These are phyloP conservation scores for Saccharomyces uvarum DNA, from an alignment of 1,139 yeast genomes.

Conservation along the genomic window DNA sequence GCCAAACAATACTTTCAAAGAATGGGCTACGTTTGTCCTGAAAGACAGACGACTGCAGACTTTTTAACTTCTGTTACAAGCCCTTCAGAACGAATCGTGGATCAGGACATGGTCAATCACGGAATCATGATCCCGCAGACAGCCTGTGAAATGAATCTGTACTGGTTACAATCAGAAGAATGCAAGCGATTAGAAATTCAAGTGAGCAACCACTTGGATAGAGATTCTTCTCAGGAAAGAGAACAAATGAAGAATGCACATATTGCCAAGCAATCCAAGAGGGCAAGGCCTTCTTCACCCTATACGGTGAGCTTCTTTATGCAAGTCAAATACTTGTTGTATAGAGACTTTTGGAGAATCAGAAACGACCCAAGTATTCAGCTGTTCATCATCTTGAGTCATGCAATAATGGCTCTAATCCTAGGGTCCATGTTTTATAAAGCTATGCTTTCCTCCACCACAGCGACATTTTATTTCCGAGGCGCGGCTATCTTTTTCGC, in stretches of 20 bases:
- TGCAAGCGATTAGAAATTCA: slow-evolving; percentile 36
- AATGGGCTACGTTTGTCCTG: slow-evolving; percentile 50
- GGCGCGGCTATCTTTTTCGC: slow-evolving; percentile 62
- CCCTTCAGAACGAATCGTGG: slow-evolving; percentile 48
- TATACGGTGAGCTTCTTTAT: slow-evolving; percentile 46
- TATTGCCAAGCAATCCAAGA: slow-evolving; percentile 44
- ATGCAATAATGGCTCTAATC: slow-evolving; percentile 51
- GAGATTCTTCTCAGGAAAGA: slow-evolving; percentile 7
- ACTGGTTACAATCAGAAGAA: slow-evolving; percentile 56
- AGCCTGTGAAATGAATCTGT: slow-evolving; percentile 53
- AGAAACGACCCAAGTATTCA: slow-evolving; percentile 58
- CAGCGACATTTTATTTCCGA: slow-evolving; percentile 47
- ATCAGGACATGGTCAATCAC: slow-evolving; percentile 16
- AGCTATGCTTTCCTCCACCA: slow-evolving; percentile 34
- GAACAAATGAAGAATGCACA: slow-evolving; percentile 39
- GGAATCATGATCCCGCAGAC: slow-evolving; percentile 58
- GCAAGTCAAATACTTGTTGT: slow-evolving; percentile 47
- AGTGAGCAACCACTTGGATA: slow-evolving; percentile 32
- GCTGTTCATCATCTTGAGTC: slow-evolving; percentile 46
- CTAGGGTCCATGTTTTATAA: slow-evolving; percentile 61
- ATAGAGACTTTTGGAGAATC: slow-evolving; percentile 48
- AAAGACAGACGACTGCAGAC: slow-evolving; percentile 45
- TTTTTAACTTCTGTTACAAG: slow-evolving; percentile 44
- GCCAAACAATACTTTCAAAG: slow-evolving; percentile 39
- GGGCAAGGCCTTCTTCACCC: slow-evolving; percentile 42